These are phyloP conservation scores for Xylariaceae sp. DNA, from an alignment of 2,329 filamentous ascomycete genomes.

Conservation along the genomic window DNA sequence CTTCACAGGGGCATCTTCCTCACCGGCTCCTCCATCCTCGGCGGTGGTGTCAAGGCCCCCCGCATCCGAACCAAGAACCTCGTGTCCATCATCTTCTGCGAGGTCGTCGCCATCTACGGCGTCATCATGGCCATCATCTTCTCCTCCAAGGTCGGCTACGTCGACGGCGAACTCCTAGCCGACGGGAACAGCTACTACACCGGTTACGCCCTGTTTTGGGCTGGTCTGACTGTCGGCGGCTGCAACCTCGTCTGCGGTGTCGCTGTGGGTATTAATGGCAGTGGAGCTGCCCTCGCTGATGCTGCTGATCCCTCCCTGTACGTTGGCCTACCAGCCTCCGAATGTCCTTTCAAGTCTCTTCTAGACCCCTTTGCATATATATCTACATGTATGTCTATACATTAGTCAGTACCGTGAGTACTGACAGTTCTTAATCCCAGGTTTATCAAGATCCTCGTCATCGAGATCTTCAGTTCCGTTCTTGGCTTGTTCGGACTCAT, in stretches of 20 bases:
- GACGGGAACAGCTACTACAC: constrained; percentile 84
- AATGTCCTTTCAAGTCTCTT: too few species aligned
- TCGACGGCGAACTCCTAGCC: constrained; percentile 62
- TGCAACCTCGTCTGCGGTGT: constrained; percentile 97
- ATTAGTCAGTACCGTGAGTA: too few species aligned
- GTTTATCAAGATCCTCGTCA: constrained; percentile 97
- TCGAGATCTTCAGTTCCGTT: constrained; percentile 98
- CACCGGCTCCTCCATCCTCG: constrained; percentile 94
- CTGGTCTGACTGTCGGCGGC: constrained; percentile 86
- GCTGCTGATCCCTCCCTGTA: constrained; percentile 88
- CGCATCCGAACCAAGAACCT: constrained; percentile 99
- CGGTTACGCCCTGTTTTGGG: constrained; percentile 94
- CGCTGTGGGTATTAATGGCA: constrained; percentile 96
- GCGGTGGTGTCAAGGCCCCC: constrained; percentile 92
- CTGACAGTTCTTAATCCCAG: constrained; percentile 43
- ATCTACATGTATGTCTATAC: constrained; percentile 1
- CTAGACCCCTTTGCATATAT: too few species aligned
- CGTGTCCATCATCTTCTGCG: constrained; percentile 99
- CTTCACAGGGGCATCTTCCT: constrained; percentile 89
- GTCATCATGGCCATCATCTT: constrained; percentile 99
- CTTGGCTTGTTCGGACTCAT: constrained; percentile 95
- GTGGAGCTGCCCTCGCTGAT: constrained; percentile 91
- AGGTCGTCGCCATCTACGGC: constrained; percentile 99
- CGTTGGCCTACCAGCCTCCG: too few species aligned
- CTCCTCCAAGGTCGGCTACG: constrained; percentile 74